Evolutionary conservation across 305 asterid species (phyloP).

Genomic region (Nicotiana rustica): DNA sequence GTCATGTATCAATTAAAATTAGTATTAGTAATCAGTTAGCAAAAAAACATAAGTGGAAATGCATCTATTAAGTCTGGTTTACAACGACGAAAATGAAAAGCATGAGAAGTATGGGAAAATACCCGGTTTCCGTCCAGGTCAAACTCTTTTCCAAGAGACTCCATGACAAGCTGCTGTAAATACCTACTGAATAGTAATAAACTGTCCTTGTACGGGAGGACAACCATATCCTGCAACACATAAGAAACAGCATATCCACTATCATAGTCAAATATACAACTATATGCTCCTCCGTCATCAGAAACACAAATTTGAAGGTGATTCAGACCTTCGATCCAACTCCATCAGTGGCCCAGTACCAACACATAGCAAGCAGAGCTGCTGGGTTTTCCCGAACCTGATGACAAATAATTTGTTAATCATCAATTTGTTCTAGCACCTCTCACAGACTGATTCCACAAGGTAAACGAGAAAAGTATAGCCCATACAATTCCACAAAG

Average conservation of each 20-base stretch:
- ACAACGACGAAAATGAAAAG: background rate
- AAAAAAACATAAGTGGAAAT: background rate
- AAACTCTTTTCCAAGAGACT: constrained; percentile 98
- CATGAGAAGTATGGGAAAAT: constrained; percentile 32
- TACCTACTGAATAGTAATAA: constrained; percentile 92
- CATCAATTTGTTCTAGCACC: background rate
- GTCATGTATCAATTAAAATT: background rate
- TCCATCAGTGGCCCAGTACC: constrained; percentile 98
- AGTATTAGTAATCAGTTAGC: background rate
- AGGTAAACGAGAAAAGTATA: background rate
- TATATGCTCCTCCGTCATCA: background rate
- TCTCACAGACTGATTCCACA: background rate
- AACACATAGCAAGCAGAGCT: constrained; percentile 89
- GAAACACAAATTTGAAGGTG: constrained; percentile 33
- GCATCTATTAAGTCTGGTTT: background rate
- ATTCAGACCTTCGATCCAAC: constrained; percentile 86
- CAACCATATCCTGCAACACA: constrained; percentile 94
- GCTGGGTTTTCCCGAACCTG: constrained; percentile 93
- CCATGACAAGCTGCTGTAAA: constrained; percentile 99
- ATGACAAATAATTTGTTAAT: constrained; percentile 11
- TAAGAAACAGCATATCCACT: constrained; percentile 29
- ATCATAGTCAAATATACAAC: constrained; percentile 4
- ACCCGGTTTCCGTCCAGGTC: constrained; percentile 97
- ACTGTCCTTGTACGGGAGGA: constrained; percentile 99
- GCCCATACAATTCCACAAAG: background rate